Evolutionary conservation across 2,329 filamentous ascomycete genomes (phyloP).

Genomic region (Fusarium praegraminearum): DNA sequence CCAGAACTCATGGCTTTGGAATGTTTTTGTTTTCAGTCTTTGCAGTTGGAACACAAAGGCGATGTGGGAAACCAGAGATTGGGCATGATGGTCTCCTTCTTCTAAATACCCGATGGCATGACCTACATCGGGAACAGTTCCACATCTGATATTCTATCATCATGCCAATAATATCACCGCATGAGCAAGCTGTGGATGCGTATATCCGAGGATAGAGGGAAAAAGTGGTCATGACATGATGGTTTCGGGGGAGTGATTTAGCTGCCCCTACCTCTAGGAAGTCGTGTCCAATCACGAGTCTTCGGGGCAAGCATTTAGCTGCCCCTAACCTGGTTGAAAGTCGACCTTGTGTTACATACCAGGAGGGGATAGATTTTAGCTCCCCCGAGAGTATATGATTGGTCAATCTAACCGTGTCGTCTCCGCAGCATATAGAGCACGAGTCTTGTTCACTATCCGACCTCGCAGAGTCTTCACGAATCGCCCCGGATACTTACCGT

Average conservation of each 20-base stretch:
- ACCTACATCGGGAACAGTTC: rapidly evolving
- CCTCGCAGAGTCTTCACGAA: not conserved
- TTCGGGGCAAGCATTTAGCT: slow-evolving; percentile 6
- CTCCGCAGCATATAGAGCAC: not conserved
- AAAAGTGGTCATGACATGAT: not conserved
- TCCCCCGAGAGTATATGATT: slow-evolving; percentile 43
- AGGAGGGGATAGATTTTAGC: slow-evolving; percentile 27
- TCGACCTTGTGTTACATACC: not conserved
- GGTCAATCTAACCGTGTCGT: rapidly evolving
- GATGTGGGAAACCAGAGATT: not conserved
- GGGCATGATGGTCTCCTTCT: not conserved
- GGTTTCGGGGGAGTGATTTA: slow-evolving; percentile 1
- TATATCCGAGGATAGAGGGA: not conserved
- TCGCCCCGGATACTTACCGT: not conserved
- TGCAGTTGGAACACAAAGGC: not conserved
- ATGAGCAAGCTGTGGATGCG: not conserved
- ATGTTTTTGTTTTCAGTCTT: not conserved
- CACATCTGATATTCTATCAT: not conserved
- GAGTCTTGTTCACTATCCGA: not conserved
- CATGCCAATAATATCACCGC: not conserved
- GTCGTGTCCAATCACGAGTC: not conserved
- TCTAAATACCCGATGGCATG: slow-evolving; percentile 6
- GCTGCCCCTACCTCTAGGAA: not conserved
- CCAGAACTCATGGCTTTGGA: slow-evolving; percentile 16
- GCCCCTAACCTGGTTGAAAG: not conserved